phyloP scores from a whole-genome alignment of 495 filamentous ascomycete genomes.

The Penicillium soppii region DNA sequence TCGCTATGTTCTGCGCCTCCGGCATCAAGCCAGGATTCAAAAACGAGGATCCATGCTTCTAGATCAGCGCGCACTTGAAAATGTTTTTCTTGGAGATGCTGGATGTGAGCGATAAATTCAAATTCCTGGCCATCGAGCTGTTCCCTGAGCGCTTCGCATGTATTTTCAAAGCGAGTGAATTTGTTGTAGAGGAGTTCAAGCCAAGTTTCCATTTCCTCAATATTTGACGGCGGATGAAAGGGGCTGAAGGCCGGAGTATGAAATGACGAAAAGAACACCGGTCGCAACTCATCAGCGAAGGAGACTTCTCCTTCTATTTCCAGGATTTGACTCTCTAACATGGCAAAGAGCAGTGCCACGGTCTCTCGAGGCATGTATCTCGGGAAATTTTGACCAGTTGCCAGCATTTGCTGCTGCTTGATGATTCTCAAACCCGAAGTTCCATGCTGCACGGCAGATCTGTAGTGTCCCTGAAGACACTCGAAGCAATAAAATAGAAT shows the following conservation, averaged over 20 bases:
- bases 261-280: neutral
- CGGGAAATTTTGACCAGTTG: neutral
- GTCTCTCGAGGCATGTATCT: slow-evolving; percentile 11
- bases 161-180: slow-evolving; percentile 4
- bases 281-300: slow-evolving; percentile 1
- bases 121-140: neutral
- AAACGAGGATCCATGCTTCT: neutral
- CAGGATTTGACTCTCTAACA: slow-evolving; percentile 18
- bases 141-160: slow-evolving; percentile 5
- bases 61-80: slow-evolving; percentile 1
- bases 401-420: slow-evolving; percentile 9
- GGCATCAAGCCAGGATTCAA: slow-evolving; percentile 7
- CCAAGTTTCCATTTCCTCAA: neutral
- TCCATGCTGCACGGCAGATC: slow-evolving; percentile 46
- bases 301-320: slow-evolving; percentile 12
- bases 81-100: slow-evolving; percentile 1
- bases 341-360: slow-evolving; percentile 9
- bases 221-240: neutral
- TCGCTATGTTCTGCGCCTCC: neutral
- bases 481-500: slow-evolving; percentile 58
- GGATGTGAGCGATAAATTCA: slow-evolving; percentile 3
- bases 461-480: slow-evolving; percentile 49
- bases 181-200: slow-evolving; percentile 13
- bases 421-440: slow-evolving; percentile 37
- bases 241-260: neutral